Evolutionary conservation across 768 basidiomycete genomes (phyloP).

Genomic region (Suillus subaureus): DNA sequence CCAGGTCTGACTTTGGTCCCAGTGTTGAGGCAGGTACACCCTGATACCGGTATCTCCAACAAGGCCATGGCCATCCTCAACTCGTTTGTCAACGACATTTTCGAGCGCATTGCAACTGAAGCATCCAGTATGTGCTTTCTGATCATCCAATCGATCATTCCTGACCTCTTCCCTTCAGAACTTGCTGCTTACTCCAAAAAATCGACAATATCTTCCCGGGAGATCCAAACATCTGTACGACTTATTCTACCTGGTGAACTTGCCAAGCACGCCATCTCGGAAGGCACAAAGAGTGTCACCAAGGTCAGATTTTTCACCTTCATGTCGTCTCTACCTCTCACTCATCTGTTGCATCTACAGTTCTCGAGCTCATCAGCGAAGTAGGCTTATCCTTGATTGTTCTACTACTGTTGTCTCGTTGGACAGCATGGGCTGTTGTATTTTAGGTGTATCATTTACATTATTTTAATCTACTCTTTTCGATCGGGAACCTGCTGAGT

Average conservation of each 20-base stretch:
- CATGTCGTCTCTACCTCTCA: not conserved
- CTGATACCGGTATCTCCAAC: slow-evolving; percentile 98
- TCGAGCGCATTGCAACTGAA: slow-evolving; percentile 88
- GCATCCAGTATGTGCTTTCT: slow-evolving; percentile 68
- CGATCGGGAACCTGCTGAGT: not conserved
- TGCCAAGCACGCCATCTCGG: slow-evolving; percentile 98
- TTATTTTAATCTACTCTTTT: slow-evolving; percentile 31
- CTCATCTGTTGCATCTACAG: slow-evolving; percentile 24
- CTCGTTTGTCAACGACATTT: slow-evolving; percentile 96
- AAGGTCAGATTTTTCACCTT: slow-evolving; percentile 38
- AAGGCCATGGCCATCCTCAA: slow-evolving; percentile 97
- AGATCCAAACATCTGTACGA: slow-evolving; percentile 96
- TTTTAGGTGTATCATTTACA: slow-evolving; percentile 34
- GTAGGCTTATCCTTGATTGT: slow-evolving; percentile 27
- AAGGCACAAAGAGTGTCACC: slow-evolving; percentile 81
- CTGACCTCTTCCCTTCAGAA: slow-evolving; percentile 46
- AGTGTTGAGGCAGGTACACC: slow-evolving; percentile 98
- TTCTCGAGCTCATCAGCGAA: slow-evolving; percentile 50
- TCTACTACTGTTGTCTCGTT: slow-evolving; percentile 19
- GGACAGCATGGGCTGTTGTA: slow-evolving; percentile 30
- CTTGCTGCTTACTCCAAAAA: slow-evolving; percentile 99
- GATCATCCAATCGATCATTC: not conserved
- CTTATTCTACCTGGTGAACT: slow-evolving; percentile 97
- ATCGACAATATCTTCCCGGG: slow-evolving; percentile 97
- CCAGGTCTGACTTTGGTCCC: slow-evolving; percentile 9